phyloP scores from a whole-genome alignment of 192 early-diverging fungal genomes.

The Diversispora eburnea region DNA sequence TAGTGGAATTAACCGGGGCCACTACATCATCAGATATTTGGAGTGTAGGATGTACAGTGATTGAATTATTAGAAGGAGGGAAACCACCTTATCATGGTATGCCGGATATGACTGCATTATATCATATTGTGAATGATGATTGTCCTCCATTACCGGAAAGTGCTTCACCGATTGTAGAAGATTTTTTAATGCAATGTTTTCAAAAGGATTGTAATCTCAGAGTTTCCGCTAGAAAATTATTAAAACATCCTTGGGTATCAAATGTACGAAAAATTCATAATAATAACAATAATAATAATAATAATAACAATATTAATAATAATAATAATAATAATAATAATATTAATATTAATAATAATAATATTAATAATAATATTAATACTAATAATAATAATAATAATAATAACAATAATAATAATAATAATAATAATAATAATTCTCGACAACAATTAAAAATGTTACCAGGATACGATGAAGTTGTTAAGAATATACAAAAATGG shows the following conservation, averaged over 20 bases:
- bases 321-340: too few species aligned
- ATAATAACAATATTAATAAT: too few species aligned
- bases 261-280: conserved; percentile 32
- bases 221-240: conserved; percentile 62
- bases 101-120: conserved; percentile 68
- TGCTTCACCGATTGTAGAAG: conserved; percentile 56
- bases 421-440: conserved; percentile 24
- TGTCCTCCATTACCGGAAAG: conserved; percentile 68
- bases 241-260: conserved; percentile 66
- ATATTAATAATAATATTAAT: too few species aligned
- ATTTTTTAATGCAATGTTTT: conserved; percentile 79
- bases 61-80: conserved; percentile 66
- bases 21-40: conserved; percentile 72
- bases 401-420: too few species aligned
- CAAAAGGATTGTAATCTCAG: conserved; percentile 69
- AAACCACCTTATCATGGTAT: conserved; percentile 68
- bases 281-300: too few species aligned
- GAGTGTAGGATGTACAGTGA: conserved; percentile 69
- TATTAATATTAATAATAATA: too few species aligned
- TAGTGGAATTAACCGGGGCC: conserved; percentile 61
- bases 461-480: conserved; percentile 38
- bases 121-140: conserved; percentile 68
- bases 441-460: conserved; percentile 31
- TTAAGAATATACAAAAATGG: conserved; percentile 41
- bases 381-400: too few species aligned